Percentiles rank a stretch among this genome's conserved stretches.
Evolutionary conservation across 768 basidiomycete species (phyloP).

Genomic region (Macrolepiota fuliginosa): DNA sequence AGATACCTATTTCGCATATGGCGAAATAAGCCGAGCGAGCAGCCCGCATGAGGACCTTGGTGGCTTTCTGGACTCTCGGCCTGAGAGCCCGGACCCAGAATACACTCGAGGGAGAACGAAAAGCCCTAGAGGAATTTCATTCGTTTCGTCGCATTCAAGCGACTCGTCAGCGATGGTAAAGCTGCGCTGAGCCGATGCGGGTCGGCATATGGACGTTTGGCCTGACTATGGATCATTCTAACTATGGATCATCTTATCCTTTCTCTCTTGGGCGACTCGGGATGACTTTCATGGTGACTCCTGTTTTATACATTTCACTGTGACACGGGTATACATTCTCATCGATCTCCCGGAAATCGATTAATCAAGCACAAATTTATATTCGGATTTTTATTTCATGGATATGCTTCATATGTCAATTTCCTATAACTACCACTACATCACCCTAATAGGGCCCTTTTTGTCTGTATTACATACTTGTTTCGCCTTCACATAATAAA

Average conservation of each 20-base stretch:
- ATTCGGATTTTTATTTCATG: not conserved
- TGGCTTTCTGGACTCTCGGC: not conserved
- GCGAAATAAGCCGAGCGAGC: constrained; percentile 1
- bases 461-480: not conserved
- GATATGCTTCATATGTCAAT: not conserved
- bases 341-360: not conserved
- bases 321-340: not conserved
- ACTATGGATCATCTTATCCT: not conserved
- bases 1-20: constrained; percentile 2
- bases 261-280: not conserved
- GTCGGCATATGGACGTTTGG: not conserved
- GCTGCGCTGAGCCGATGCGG: not conserved
- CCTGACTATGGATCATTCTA: not conserved
- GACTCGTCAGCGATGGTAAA: constrained; percentile 2
- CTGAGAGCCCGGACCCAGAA: not conserved
- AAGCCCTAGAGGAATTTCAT: not conserved
- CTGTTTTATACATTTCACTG: not conserved
- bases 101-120: not conserved
- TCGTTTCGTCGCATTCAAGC: constrained; percentile 2
- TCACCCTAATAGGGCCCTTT: not conserved
- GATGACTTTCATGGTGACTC: not conserved
- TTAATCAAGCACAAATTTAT: not conserved
- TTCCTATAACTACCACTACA: not conserved
- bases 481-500: not conserved
- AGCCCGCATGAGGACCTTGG: constrained; percentile 3